These are phyloP conservation scores for Skeletonema grethae DNA, from an alignment of 108 stramenopile species.

Conservation along the genomic window DNA sequence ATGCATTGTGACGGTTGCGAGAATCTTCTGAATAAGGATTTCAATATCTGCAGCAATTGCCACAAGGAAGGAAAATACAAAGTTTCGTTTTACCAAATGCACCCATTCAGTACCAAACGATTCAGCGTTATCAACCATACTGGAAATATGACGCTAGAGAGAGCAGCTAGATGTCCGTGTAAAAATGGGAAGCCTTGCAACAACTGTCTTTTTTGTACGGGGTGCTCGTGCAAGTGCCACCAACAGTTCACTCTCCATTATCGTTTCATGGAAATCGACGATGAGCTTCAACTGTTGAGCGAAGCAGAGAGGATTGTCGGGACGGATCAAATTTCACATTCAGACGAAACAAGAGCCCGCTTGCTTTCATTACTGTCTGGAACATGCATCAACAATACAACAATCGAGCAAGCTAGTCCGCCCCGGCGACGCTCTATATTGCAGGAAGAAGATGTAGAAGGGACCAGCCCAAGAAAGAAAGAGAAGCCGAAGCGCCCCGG, in stretches of 20 bases:
- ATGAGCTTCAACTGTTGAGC: conserved; percentile 42
- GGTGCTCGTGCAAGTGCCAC: conserved; percentile 80
- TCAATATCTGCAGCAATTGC: conserved; percentile 82
- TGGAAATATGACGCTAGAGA: conserved; percentile 34
- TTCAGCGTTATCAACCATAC: conserved; percentile 64
- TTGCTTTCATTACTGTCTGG: conserved; percentile 36
- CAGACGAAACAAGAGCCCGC: conserved; percentile 31
- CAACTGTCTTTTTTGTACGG: conserved; percentile 58
- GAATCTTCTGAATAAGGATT: conserved; percentile 74
- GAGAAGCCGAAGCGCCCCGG: not conserved
- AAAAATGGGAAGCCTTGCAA: conserved; percentile 64
- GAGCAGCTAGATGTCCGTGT: conserved; percentile 60
- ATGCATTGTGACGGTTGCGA: conserved; percentile 92
- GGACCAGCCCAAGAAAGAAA: not conserved
- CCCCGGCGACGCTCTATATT: not conserved
- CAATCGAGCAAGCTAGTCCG: not conserved
- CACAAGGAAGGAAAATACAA: conserved; percentile 53
- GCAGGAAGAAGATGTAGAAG: not conserved
- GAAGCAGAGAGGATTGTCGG: conserved; percentile 45
- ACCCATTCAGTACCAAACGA: conserved; percentile 53
- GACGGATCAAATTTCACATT: conserved; percentile 12
- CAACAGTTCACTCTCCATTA: conserved; percentile 62
- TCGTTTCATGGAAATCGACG: conserved; percentile 56
- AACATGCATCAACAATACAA: not conserved
- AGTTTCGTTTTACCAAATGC: conserved; percentile 44